Evolutionary conservation across 805 yeast genomes (phyloP), one percentile per base, ranked within the genome.

Genomic region (Cephaloascus albidus): DNA sequence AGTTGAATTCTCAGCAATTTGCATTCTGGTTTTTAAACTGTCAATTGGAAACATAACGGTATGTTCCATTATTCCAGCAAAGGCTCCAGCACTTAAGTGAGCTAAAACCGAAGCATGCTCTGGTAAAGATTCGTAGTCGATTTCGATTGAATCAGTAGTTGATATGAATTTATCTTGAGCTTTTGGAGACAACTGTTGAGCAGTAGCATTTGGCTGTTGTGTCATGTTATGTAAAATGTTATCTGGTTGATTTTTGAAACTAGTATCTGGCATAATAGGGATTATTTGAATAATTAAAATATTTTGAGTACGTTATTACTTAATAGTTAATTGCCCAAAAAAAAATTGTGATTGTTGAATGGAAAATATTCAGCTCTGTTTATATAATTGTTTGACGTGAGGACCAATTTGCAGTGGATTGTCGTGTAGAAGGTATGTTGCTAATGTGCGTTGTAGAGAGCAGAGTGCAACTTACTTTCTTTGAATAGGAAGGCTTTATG

Each of bases 1-100:
- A 4, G 35, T 30, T 40, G 40, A 36, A 42, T 57, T 44, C 43
- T 54, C 49, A 28, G 53, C 40, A 39, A 81, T 78, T 58, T 90
- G 98, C 90, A 90, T 86, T 54, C 98, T 70, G 4, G 97, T 93
- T 66, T 90, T 90, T 49, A 90, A 74, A n/a, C 95, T 90, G 58
- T 90, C 98, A 33, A 90, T 78, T 2, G 98, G 98, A 57, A 80
- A 90, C 96, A 90, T 87, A 35, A 90, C 87, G 1, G 96, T 80
- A 61, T 90, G 98, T 58, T 90, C 98, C 97, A 90, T 86, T 41
- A 93, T 86, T 20, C 98, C 98, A n/a, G 98, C 97, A 63, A 88
- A 85, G 0, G 97, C 97, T 10, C 98, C 98, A 2, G 97, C 97
- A 10, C 77, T 55, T 44, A 90, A 70, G 55, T 89, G 95, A 3